These are phyloP conservation scores for Verticillium nonalfalfae DNA, from an alignment of 2,329 filamentous ascomycete species.

Conservation along the genomic window DNA sequence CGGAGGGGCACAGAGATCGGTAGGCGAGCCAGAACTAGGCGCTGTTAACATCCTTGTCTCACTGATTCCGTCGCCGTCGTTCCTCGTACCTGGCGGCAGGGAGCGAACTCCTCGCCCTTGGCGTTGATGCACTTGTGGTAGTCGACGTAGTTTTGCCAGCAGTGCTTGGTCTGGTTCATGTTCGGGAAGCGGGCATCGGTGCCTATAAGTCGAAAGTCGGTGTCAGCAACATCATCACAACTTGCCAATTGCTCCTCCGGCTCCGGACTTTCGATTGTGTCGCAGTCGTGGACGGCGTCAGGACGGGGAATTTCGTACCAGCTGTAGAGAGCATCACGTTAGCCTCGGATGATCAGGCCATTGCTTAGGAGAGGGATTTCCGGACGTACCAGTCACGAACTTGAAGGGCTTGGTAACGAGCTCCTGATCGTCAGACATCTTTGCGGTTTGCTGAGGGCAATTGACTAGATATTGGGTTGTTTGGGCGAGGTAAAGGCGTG, in stretches of 20 bases:
- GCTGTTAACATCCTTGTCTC: conserved; percentile 14
- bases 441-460: conserved; percentile 38
- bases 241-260: neutral
- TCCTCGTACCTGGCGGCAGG: conserved; percentile 79
- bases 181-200: conserved; percentile 99
- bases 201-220: conserved; percentile 49
- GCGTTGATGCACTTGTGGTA: conserved; percentile 99
- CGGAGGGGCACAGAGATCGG: conserved; percentile 92
- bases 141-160: conserved; percentile 99
- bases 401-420: conserved; percentile 98
- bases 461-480: conserved; percentile 18
- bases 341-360: conserved; percentile 32
- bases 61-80: neutral
- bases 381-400: conserved; percentile 90
- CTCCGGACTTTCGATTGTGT: conserved; percentile 14
- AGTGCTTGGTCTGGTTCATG: conserved; percentile 98
- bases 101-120: conserved; percentile 97
- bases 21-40: conserved; percentile 90
- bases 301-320: conserved; percentile 28
- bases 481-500: conserved; percentile 25
- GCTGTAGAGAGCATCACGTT: conserved; percentile 31
- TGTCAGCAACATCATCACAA: conserved; percentile 3
- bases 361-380: conserved; percentile 30
- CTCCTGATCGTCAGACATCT: conserved; percentile 83
- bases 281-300: conserved; percentile 4